phyloP scores from a whole-genome alignment of 768 basidiomycete genomes.

The Macrolepiota dolichaula region DNA sequence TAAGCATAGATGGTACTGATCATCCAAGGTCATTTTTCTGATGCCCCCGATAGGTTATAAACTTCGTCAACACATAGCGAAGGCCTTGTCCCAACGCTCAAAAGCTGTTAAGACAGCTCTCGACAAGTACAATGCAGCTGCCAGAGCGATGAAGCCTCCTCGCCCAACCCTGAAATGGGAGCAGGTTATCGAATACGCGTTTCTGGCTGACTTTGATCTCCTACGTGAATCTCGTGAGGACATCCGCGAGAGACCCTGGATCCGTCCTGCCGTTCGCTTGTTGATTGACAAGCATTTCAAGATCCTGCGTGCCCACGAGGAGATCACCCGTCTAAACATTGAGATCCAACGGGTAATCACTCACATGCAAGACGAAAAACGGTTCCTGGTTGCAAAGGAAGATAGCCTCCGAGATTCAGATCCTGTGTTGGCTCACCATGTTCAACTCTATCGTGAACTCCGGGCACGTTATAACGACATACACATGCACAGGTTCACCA shows the following conservation, averaged over 20 bases:
- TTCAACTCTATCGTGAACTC: neutral
- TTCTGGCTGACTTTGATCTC: slow-evolving; percentile 9
- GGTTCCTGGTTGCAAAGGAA: neutral
- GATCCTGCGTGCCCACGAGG: slow-evolving; percentile 8
- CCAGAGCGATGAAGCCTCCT: neutral
- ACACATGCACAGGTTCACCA: neutral
- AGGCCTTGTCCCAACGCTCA: slow-evolving; percentile 4
- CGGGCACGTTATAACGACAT: neutral
- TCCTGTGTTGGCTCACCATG: neutral
- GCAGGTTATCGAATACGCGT: slow-evolving; percentile 2
- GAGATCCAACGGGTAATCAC: slow-evolving; percentile 6
- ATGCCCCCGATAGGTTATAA: neutral
- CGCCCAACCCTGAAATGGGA: slow-evolving; percentile 1
- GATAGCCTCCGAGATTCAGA: neutral
- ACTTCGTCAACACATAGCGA: neutral
- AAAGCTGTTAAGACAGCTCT: slow-evolving; percentile 4
- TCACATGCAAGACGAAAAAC: slow-evolving; percentile 4
- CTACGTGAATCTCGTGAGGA: slow-evolving; percentile 2
- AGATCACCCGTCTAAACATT: slow-evolving; percentile 7
- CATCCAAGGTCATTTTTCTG: too few species aligned
- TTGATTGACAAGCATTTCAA: slow-evolving; percentile 5
- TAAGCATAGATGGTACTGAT: too few species aligned
- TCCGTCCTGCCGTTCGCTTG: neutral
- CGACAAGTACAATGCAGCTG: slow-evolving; percentile 1
- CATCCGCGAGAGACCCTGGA: neutral